Percentiles rank a stretch among this genome's conserved stretches.
These are phyloP conservation scores for Lasiosphaeria ovina DNA, from an alignment of 495 filamentous ascomycete species.

Conservation along the genomic window DNA sequence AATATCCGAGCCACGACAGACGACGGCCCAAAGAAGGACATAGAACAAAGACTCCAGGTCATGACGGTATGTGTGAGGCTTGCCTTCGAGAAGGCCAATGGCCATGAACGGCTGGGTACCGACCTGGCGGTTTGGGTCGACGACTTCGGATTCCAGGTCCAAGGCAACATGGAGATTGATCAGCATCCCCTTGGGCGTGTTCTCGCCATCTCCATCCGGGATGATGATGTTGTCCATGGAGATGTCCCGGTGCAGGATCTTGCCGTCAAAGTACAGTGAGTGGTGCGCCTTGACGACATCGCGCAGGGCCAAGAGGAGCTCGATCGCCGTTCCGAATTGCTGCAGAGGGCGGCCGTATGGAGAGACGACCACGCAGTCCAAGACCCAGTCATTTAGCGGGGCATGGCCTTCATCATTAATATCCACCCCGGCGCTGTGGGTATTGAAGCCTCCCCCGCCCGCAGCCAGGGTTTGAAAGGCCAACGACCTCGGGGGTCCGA, in stretches of 20 bases:
- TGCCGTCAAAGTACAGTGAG: constrained; percentile 28
- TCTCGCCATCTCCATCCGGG: background rate
- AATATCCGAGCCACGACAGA: background rate
- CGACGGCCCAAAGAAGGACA: constrained; percentile 8
- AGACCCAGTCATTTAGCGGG: no score
- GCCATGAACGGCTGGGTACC: constrained; percentile 12
- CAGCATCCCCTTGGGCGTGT: constrained; percentile 1
- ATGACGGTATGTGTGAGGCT: constrained; percentile 13
- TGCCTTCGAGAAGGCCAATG: constrained; percentile 7
- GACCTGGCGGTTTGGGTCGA: background rate
- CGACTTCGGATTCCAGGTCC: background rate
- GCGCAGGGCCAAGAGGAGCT: background rate
- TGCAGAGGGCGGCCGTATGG: no score
- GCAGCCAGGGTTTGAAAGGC: no score
- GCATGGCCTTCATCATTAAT: no score
- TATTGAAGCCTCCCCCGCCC: no score
- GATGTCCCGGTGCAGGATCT: constrained; percentile 13
- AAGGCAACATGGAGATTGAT: background rate
- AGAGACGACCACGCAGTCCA: no score
- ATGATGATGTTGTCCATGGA: constrained; percentile 10
- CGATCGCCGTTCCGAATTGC: no score
- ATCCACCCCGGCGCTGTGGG: no score
- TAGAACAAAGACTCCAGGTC: constrained; percentile 16
- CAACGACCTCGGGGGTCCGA: no score
- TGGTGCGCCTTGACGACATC: constrained; percentile 22